Evolutionary conservation across 495 filamentous ascomycete species (phyloP), one percentile per base, ranked within the genome.

Genomic region (Aspergillus hancockii): DNA sequence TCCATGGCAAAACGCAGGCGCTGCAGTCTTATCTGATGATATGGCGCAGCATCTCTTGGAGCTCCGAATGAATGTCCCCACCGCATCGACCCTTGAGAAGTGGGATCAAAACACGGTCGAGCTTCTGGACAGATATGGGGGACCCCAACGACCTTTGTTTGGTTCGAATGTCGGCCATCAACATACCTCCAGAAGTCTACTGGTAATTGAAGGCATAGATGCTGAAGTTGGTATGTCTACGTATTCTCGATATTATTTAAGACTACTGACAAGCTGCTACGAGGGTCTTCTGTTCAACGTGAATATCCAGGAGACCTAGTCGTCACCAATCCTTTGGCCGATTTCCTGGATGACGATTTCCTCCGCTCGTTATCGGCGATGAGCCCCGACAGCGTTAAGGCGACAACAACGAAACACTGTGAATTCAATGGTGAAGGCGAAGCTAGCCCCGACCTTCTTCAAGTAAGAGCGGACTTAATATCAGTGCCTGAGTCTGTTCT

Each of bases 41-140:
- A 71, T 74, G 34, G 81, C 83, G 46, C 76, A 77, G 63, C 71
- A 82, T 31, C 68, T 87, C 28, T 50, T 87, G 43, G 82, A 84
- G 55, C 79, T 82, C 59, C 76, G 83, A 64, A 67, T 82, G 56
- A 76, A 79, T n/a, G 63, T 83, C 4, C 77, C 84, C 30, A 62
- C 77, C 22, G 81, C 73, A 59, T 82, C 84, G 40, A 63, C 66
- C 36, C 75, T 86, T 30, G 73, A 76, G 49, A 63, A 67, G 51
- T 59, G 65, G n/a, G 72, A 77, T 56, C 76, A 79, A n/a, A 66
- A 73, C 2, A 73, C 62, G 14, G 59, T 86, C 58, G 60, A 78
- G 25, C 66, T 71, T 41, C 61, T 88, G 23, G 82, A 83, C 67
- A 66, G 65, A 28, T 82, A 75, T 70, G 79, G 75, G n/a, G 78